Conservation (phyloP, 805 yeast species). For the Wickerhamiella kurtzmanii region DNA sequence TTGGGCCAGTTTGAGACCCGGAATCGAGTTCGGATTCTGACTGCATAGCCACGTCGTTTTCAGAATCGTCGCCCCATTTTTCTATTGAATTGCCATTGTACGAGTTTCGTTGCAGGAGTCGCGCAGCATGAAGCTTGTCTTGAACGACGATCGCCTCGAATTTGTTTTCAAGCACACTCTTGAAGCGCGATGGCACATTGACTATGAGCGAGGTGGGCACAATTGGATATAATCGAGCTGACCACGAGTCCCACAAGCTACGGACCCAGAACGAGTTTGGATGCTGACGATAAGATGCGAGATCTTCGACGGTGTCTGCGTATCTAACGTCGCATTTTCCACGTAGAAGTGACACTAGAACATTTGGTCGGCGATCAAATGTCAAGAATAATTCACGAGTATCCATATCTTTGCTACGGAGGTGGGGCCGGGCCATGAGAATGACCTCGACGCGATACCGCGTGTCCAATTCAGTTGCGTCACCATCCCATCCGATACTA, state of each 20-base stretch:
- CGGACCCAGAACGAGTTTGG: slow-evolving; percentile 78
- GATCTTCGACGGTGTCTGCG: slow-evolving; percentile 46
- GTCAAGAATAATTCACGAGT: slow-evolving; percentile 71
- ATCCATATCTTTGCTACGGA: slow-evolving; percentile 59
- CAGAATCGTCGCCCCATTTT: too few species aligned
- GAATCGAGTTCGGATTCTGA: neutral
- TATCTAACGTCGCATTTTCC: slow-evolving; percentile 65
- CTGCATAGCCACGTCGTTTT: neutral
- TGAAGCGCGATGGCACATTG: neutral
- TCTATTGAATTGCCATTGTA: too few species aligned
- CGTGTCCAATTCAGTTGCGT: slow-evolving; percentile 2
- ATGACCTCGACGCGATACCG: slow-evolving; percentile 27
- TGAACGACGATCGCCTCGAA: neutral
- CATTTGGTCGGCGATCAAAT: slow-evolving; percentile 60
- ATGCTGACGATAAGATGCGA: slow-evolving; percentile 39
- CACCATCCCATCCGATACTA: slow-evolving; percentile 25
- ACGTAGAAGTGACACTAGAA: slow-evolving; percentile 62
- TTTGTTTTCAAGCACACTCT: neutral
- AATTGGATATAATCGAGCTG: slow-evolving; percentile 69
- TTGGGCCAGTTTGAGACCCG: too few species aligned
- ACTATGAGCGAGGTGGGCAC: slow-evolving; percentile 30
- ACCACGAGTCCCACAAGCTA: slow-evolving; percentile 72
- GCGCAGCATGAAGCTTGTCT: neutral
- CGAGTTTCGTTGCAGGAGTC: neutral
- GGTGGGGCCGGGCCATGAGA: slow-evolving; percentile 86